Evolutionary conservation across 495 filamentous ascomycete genomes (phyloP).

Genomic region (Lichina pygmaea): DNA sequence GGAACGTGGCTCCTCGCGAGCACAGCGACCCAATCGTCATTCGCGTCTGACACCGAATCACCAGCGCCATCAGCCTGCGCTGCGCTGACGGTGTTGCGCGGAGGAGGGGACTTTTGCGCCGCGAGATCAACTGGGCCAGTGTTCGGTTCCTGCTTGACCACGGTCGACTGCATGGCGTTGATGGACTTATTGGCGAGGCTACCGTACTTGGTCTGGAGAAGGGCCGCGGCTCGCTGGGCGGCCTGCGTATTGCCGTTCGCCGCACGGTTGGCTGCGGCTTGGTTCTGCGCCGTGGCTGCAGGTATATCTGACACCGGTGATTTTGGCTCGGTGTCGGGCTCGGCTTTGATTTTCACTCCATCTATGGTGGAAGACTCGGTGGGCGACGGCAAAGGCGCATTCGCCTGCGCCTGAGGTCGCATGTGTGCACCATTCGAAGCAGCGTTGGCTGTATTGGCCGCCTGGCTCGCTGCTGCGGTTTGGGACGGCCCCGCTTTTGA

Average conservation of each 20-base stretch:
- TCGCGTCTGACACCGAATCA: slow-evolving; percentile 18
- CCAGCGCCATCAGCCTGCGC: slow-evolving; percentile 52
- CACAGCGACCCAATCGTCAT: slow-evolving; percentile 31
- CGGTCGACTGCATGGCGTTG: slow-evolving; percentile 23
- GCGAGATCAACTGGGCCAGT: background rate
- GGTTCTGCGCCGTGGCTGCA: too few species aligned
- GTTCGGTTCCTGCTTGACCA: slow-evolving; percentile 2
- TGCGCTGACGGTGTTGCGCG: slow-evolving; percentile 10
- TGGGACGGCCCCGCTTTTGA: slow-evolving; percentile 14
- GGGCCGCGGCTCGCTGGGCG: slow-evolving; percentile 38
- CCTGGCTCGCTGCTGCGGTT: background rate
- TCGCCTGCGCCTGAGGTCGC: too few species aligned
- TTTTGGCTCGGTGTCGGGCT: too few species aligned
- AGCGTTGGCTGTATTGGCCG: background rate
- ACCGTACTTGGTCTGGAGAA: slow-evolving; percentile 45
- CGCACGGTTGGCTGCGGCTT: slow-evolving; percentile 1
- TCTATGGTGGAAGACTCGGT: too few species aligned
- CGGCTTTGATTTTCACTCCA: too few species aligned
- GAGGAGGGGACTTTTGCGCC: slow-evolving; percentile 12
- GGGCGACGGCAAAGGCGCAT: too few species aligned
- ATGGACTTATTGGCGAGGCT: slow-evolving; percentile 41
- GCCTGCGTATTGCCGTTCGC: slow-evolving; percentile 9
- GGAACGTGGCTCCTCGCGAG: slow-evolving; percentile 17
- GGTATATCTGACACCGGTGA: too few species aligned
- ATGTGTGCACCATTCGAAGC: too few species aligned